Percentiles rank a stretch among this genome's conserved stretches.
These are phyloP conservation scores for Quercus parvula DNA, from an alignment of 306 rosid genomes.

Conservation along the genomic window DNA sequence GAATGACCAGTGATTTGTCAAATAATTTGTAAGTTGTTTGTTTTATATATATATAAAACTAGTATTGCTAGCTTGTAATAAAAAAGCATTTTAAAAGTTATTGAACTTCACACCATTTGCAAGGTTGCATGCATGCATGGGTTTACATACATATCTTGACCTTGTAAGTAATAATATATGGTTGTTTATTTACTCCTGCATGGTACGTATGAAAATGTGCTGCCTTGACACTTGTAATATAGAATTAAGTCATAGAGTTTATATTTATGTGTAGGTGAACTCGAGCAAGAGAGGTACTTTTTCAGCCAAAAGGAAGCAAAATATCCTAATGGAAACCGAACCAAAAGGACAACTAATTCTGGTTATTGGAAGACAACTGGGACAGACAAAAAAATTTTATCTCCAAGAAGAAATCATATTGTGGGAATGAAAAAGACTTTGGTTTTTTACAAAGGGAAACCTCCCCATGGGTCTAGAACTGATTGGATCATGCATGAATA, in stretches of 20 bases:
- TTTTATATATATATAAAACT: too few species aligned
- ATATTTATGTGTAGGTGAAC: slow-evolving; percentile 32
- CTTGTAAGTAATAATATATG: not conserved
- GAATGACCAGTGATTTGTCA: too few species aligned
- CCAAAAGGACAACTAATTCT: slow-evolving; percentile 59
- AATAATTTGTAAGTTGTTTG: too few species aligned
- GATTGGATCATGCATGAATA: slow-evolving; percentile 83
- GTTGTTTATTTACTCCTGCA: too few species aligned
- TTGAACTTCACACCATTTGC: not conserved
- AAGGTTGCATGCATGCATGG: not conserved
- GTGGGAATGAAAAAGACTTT: slow-evolving; percentile 68
- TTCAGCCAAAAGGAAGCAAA: slow-evolving; percentile 64
- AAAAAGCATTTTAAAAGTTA: not conserved
- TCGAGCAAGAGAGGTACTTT: slow-evolving; percentile 62
- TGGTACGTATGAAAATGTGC: too few species aligned
- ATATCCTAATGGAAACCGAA: slow-evolving; percentile 54
- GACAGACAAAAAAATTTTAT: slow-evolving; percentile 53
- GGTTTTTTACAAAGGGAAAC: slow-evolving; percentile 56
- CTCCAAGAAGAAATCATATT: slow-evolving; percentile 30
- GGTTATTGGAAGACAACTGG: slow-evolving; percentile 94
- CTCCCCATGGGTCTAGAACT: slow-evolving; percentile 55
- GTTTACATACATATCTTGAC: too few species aligned
- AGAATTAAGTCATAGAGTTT: too few species aligned
- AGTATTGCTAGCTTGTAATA: too few species aligned
- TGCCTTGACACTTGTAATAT: too few species aligned